Evolutionary conservation across 352 stramenopile genomes (phyloP).

Genomic region (Globisporangium perplexum): DNA sequence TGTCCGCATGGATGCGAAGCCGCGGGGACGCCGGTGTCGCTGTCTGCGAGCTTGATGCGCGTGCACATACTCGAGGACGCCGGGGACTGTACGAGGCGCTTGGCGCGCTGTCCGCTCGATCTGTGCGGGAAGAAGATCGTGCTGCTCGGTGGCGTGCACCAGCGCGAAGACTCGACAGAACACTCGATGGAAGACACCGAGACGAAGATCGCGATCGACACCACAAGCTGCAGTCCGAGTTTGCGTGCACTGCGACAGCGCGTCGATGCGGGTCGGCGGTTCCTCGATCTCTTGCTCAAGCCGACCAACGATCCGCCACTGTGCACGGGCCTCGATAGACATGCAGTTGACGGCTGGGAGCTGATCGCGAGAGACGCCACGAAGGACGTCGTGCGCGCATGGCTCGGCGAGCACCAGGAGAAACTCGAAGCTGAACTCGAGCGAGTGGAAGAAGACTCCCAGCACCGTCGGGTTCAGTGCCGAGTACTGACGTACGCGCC

Average conservation of each 20-base stretch:
- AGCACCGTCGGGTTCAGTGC: constrained; percentile 11
- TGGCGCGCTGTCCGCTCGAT: constrained; percentile 43
- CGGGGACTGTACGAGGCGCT: constrained; percentile 36
- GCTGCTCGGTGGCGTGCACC: constrained; percentile 26
- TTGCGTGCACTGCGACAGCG: constrained; percentile 5
- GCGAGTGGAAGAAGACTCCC: constrained; percentile 6
- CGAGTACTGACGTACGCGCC: constrained; percentile 40
- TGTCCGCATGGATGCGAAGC: constrained; percentile 29
- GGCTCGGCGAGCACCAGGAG: constrained; percentile 4
- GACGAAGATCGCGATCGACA: neutral
- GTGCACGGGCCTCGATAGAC: neutral
- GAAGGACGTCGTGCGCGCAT: constrained; percentile 2
- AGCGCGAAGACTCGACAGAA: neutral
- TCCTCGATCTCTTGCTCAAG: constrained; percentile 3
- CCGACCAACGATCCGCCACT: neutral
- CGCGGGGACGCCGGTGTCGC: neutral
- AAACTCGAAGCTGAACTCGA: constrained; percentile 6
- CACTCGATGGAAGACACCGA: neutral
- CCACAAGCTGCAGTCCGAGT: neutral
- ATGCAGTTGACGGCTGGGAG: neutral
- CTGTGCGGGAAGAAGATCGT: constrained; percentile 60
- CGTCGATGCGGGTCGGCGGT: neutral
- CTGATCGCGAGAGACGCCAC: constrained; percentile 1
- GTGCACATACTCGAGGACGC: constrained; percentile 37
- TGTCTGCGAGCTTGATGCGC: constrained; percentile 34